Evolutionary conservation across 352 stramenopile genomes (phyloP).

Genomic region (Pythium monospermum): DNA sequence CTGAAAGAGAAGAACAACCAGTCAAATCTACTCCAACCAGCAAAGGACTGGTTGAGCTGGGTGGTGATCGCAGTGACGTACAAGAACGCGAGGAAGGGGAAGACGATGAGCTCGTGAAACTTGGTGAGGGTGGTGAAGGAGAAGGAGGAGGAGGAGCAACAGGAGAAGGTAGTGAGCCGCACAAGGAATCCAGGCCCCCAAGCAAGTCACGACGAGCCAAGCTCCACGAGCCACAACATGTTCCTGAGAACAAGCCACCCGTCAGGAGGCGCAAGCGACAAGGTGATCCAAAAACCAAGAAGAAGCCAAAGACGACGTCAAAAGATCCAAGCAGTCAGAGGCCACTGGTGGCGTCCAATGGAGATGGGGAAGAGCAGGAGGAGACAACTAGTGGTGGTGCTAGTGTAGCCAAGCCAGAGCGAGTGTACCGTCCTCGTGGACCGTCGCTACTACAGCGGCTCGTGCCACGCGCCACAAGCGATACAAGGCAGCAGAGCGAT

Average conservation of each 20-base stretch:
- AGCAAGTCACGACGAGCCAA: neutral
- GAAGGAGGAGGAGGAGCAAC: neutral
- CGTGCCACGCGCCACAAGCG: too few relatives aligned
- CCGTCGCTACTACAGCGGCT: slow-evolving; percentile 10
- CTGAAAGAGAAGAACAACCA: too few relatives aligned
- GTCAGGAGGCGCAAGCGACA: too few relatives aligned
- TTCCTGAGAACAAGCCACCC: too few relatives aligned
- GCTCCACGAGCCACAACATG: neutral
- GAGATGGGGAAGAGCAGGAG: neutral
- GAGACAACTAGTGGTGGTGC: too few relatives aligned
- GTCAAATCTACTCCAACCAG: neutral
- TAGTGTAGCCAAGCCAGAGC: too few relatives aligned
- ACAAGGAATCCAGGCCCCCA: neutral
- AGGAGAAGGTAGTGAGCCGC: neutral
- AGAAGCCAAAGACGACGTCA: neutral
- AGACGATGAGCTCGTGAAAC: neutral
- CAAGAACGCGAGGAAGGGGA: neutral
- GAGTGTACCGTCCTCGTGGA: slow-evolving; percentile 1
- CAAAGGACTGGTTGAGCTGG: neutral
- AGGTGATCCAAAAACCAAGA: too few relatives aligned
- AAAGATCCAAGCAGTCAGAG: neutral
- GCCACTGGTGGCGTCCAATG: neutral
- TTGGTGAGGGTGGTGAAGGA: neutral
- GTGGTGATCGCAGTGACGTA: too few relatives aligned
- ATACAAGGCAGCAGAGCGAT: too few relatives aligned